phyloP scores from a whole-genome alignment of 805 yeast species.

The Debaryomyces castellii region DNA sequence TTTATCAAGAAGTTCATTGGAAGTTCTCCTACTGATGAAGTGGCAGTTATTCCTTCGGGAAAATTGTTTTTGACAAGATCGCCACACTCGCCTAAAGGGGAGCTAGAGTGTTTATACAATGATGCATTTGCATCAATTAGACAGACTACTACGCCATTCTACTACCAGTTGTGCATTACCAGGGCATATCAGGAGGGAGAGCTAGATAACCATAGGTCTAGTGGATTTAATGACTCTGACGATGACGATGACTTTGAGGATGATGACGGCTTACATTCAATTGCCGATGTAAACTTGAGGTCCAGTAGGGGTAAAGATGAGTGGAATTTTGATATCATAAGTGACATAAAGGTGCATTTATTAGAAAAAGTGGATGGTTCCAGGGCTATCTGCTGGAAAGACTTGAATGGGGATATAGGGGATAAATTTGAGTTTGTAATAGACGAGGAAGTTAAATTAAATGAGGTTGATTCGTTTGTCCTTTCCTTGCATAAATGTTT shows the following conservation, averaged over 20 bases:
- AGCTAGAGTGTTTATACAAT: constrained; percentile 74
- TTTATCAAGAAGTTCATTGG: constrained; percentile 66
- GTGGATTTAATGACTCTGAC: constrained; percentile 46
- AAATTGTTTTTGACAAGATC: constrained; percentile 72
- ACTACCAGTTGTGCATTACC: constrained; percentile 69
- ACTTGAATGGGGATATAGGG: constrained; percentile 81
- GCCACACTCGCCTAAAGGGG: constrained; percentile 83
- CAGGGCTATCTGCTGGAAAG: constrained; percentile 73
- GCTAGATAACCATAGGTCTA: constrained; percentile 40
- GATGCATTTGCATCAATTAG: constrained; percentile 77
- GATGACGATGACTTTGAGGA: constrained; percentile 26
- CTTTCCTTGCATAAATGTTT: constrained; percentile 62
- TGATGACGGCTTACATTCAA: constrained; percentile 19
- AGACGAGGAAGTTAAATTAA: constrained; percentile 54
- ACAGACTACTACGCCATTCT: constrained; percentile 61
- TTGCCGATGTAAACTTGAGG: constrained; percentile 25
- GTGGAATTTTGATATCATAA: constrained; percentile 67
- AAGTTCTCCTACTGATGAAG: constrained; percentile 54
- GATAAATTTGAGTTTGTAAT: constrained; percentile 81
- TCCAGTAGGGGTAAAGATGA: constrained; percentile 50
- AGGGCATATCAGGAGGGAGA: constrained; percentile 72
- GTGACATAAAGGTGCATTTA: constrained; percentile 55
- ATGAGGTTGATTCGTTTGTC: constrained; percentile 62
- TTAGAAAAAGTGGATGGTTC: constrained; percentile 53
- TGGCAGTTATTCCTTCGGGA: constrained; percentile 75